phyloP scores from a whole-genome alignment of 805 yeast genomes.

The Pichia heedii region DNA sequence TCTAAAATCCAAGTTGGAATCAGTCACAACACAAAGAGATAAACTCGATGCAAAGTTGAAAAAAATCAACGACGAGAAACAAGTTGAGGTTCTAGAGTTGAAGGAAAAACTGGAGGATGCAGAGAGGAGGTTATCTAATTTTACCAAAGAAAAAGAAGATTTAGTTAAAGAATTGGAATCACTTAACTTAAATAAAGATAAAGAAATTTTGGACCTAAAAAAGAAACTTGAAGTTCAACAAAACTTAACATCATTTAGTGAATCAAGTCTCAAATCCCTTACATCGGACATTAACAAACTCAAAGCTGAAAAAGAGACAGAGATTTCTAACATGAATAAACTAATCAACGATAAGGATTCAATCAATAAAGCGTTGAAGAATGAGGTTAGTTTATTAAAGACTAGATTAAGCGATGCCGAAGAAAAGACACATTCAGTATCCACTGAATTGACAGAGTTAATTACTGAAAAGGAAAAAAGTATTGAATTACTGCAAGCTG shows the following conservation, averaged over 20 bases:
- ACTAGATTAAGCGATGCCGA: not conserved
- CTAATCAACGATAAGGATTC: not conserved
- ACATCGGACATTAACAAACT: not conserved
- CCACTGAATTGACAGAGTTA: not conserved
- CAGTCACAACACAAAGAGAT: too few relatives aligned
- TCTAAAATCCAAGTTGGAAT: too few relatives aligned
- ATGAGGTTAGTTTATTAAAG: not conserved
- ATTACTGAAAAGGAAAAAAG: not conserved
- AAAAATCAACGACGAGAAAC: not conserved
- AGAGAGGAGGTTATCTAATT: not conserved
- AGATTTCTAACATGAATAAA: not conserved
- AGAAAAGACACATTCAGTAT: not conserved
- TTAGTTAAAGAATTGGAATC: not conserved
- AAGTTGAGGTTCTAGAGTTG: not conserved
- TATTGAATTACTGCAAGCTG: not conserved
- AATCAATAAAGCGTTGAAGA: not conserved
- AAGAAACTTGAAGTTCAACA: not conserved
- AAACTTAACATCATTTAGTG: not conserved
- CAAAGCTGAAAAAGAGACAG: not conserved
- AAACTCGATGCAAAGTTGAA: not conserved
- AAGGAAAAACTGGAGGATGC: not conserved
- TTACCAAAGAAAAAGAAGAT: not conserved
- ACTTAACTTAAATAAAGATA: not conserved
- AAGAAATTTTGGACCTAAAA: not conserved
- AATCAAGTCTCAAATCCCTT: not conserved